Evolutionary conservation across 805 yeast genomes (phyloP), one percentile per base, ranked within the genome.

Genomic region (Wickerhamiella galacta): DNA sequence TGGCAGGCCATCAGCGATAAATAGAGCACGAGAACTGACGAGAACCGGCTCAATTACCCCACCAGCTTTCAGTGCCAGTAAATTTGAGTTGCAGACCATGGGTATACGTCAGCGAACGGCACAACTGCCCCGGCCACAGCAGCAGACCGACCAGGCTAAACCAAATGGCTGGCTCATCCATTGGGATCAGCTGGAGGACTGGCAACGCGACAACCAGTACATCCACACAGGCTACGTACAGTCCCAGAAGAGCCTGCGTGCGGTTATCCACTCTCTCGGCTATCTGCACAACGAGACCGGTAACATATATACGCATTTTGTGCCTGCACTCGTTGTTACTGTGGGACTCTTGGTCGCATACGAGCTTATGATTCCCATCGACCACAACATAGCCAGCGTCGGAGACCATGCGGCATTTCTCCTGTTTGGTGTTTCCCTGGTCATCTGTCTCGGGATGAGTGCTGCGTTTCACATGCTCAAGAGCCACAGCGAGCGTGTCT

Each of bases 141-240:
- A n/a, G n/a, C n/a, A n/a, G n/a, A n/a, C n/a, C n/a, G n/a, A n/a
- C n/a, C n/a, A n/a, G n/a, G n/a, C n/a, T n/a, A n/a, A n/a, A n/a
- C n/a, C n/a, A n/a, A n/a, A 8, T 20, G 7, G 25, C 8, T 9
- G 20, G 12, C 27, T 38, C 6, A 26, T 48, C 22, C 38, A 40
- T 22, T 75, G 63, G 58, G 64, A 70, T 37, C 75, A 75, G 41
- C 49, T 78, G 18, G 78, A 73, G 16, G 65, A 56, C 11, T 77
- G 90, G 90, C 83, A 75, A 47, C 60, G 66, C 37, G 90, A 78
- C 47, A 78, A 78, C 49, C 76, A 72, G 42, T 72, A 52, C 47
- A 77, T 78, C 29, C 48, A 58, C 25, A 57, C 70, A 1, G 82
- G 82, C 4, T 78, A 78, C 44, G 74, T 77, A 14, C 61, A 59